Evolutionary conservation across 768 basidiomycete species (phyloP).

Genomic region (Cubamyces sp.): DNA sequence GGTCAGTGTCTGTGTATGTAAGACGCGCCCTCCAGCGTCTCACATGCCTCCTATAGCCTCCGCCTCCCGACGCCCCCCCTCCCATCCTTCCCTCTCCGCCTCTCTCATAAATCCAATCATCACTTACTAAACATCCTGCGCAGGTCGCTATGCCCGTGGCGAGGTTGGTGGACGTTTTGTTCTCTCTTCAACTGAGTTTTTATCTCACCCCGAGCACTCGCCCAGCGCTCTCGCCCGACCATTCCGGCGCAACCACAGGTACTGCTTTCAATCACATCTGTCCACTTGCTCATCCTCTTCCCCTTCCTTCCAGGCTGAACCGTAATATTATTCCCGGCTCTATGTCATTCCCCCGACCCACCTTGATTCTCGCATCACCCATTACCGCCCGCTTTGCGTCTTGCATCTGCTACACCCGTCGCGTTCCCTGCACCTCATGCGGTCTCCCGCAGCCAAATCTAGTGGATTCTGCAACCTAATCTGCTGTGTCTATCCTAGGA

Average conservation of each 20-base stretch:
- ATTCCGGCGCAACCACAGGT: conserved; percentile 3
- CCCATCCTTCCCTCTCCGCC: not conserved
- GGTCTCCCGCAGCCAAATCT: too few species aligned
- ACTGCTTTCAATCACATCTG: conserved; percentile 10
- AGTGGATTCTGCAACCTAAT: too few species aligned
- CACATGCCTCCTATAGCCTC: conserved; percentile 21
- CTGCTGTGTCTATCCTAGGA: too few species aligned
- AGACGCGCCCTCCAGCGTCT: conserved; percentile 26
- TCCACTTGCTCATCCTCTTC: not conserved
- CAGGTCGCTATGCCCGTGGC: too few species aligned
- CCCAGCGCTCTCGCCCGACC: not conserved
- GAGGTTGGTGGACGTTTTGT: not conserved
- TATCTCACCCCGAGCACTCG: not conserved
- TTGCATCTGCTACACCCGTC: too few species aligned
- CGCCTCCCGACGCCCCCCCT: conserved; percentile 8
- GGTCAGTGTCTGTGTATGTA: conserved; percentile 12
- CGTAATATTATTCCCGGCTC: not conserved
- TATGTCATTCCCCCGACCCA: too few species aligned
- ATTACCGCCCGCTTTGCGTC: too few species aligned
- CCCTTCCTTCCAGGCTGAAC: not conserved
- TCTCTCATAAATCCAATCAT: not conserved
- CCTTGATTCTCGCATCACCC: too few species aligned
- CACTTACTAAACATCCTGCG: too few species aligned
- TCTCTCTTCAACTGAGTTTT: not conserved
- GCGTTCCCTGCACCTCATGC: too few species aligned